These are phyloP conservation scores for Triglochin maritima DNA, from an alignment of 106 monocot genomes.

Conservation along the genomic window DNA sequence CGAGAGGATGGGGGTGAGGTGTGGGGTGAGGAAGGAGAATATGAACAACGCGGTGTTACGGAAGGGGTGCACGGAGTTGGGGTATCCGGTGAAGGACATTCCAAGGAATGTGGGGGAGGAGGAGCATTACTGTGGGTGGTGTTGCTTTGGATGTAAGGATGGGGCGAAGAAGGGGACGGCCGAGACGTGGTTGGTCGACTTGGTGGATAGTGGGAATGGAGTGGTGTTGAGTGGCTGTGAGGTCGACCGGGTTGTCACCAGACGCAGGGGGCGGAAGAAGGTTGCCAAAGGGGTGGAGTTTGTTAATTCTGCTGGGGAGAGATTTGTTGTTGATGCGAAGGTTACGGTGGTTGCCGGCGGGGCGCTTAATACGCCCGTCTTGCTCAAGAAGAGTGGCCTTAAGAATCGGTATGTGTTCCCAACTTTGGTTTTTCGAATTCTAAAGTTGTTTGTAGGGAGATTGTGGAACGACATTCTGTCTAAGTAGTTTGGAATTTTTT, in stretches of 20 bases:
- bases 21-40: conserved; percentile 14
- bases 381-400: too few species aligned
- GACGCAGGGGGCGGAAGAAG: conserved; percentile 4
- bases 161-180: conserved; percentile 41
- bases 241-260: conserved; percentile 26
- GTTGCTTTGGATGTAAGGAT: conserved; percentile 55
- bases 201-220: conserved; percentile 48
- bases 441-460: too few species aligned
- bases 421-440: too few species aligned
- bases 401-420: too few species aligned
- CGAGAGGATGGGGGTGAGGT: conserved; percentile 39
- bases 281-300: conserved; percentile 33
- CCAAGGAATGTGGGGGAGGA: conserved; percentile 32
- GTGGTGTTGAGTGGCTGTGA: conserved; percentile 38
- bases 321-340: conserved; percentile 10
- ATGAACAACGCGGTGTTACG: conserved; percentile 39
- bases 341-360: conserved; percentile 25
- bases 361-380: neutral
- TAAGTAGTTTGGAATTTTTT: too few species aligned
- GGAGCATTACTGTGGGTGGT: conserved; percentile 75
- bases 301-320: conserved; percentile 7
- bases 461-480: too few species aligned
- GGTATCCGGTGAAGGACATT: conserved; percentile 33
- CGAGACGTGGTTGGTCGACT: conserved; percentile 72
- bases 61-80: conserved; percentile 46